Evolutionary conservation across 2,329 filamentous ascomycete genomes (phyloP).

Genomic region (Penicillium sp.): DNA sequence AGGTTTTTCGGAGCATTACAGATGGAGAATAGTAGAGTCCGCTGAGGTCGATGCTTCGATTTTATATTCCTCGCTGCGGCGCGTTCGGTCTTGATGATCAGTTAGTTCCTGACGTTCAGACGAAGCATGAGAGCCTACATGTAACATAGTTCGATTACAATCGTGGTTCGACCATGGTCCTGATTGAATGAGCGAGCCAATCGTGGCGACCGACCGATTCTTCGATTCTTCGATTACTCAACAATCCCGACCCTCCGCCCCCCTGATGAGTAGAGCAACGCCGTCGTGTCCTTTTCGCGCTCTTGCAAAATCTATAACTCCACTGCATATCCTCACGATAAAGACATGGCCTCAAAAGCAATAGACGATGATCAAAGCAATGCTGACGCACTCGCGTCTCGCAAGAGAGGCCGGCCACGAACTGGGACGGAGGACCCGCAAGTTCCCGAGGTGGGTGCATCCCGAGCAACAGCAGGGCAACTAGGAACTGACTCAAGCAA

Average conservation of each 20-base stretch:
- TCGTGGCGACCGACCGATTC: conserved; percentile 12
- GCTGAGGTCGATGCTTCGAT: conserved; percentile 1
- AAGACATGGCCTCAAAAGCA: neutral
- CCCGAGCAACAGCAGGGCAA: conserved; percentile 12
- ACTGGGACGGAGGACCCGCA: conserved; percentile 26
- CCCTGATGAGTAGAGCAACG: conserved; percentile 8
- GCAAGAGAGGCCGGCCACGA: conserved; percentile 33
- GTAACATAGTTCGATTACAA: too few species aligned
- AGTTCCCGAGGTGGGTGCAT: conserved; percentile 30
- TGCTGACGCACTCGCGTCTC: conserved; percentile 19
- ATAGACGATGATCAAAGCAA: neutral
- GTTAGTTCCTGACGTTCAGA: neutral
- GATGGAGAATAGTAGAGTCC: neutral
- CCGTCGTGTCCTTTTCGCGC: neutral
- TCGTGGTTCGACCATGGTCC: too few species aligned
- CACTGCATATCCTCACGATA: neutral
- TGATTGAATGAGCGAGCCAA: neutral
- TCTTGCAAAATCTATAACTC: neutral
- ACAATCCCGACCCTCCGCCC: neutral
- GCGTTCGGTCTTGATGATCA: conserved; percentile 2
- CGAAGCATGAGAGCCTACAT: neutral
- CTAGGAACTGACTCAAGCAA: neutral
- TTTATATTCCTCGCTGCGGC: neutral
- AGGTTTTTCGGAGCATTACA: conserved; percentile 1
- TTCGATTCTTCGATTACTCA: conserved; percentile 26